Evolutionary conservation across 176 grass and related monocot species (phyloP), one percentile per base, ranked within the genome.

Genomic region (Eleusine coracana): DNA sequence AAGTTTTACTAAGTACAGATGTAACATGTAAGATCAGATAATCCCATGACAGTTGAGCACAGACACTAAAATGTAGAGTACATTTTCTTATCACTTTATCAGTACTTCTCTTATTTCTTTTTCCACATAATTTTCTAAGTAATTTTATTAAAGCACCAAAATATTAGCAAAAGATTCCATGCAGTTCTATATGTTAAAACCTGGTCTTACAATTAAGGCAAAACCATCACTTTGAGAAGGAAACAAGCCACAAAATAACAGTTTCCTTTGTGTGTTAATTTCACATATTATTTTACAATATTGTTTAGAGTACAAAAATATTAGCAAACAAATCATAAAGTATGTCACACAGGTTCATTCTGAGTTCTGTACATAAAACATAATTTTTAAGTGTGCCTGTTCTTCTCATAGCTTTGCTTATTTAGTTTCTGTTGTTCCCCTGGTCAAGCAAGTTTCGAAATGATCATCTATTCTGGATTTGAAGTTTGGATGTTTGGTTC

Each of bases 391-490:
- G 15, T 17, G 52, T 78, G 46, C 7, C 7, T 49, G 46, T 16
- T 51, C 59, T 79, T 10, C 31, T 10, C 44, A 46, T 46, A 46
- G 8, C 44, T 46, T 46, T 12, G 44, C 11, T 46, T 46, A 8
- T 46, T 46, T 46, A 46, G 44, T 46, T 46, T 46, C 44, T 10
- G 10, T 9, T 46, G 44, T 46, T 46, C 9, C 44, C 11, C 10
- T 46, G 44, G 44, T 12, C 44, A 46, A 46, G 10, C 44, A 46
- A 46, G 44, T 46, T 12, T 46, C 11, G 2, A 79, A n/a, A 38
- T 78, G 83, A 31, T 44, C 6, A 86, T 80, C 58, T 62, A 66
- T 66, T 14, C 52, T 4, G 29, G 29, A 79, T 86, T 5, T 55
- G 23, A 46, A 76, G 71, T 48, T 56, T 68, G 46, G 17, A 29